Evolutionary conservation across 345 rosid species (phyloP), one percentile per base, ranked within the genome.

Genomic region (Bruguiera sexangula): DNA sequence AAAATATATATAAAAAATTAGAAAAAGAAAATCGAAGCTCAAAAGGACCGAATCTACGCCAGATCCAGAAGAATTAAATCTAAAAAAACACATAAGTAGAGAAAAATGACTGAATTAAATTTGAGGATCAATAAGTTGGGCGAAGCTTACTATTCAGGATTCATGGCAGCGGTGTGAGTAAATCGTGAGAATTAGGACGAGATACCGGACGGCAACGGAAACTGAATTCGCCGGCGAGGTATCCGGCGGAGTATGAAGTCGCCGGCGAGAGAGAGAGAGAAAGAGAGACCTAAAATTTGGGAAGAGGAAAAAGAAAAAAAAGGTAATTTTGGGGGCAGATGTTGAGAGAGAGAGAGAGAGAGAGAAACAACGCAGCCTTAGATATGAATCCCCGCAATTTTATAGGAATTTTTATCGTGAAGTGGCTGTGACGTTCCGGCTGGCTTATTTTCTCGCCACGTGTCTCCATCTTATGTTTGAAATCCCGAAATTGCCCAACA

Each of bases 111-210:
- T 19, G 29, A 67, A 24, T 10, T n/a, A 53, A 30, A 22, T 27
- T 8, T 26, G 52, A 22, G 51, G 63, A 18, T 46, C 13, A 22
- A 30, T 3, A 64, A 51, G 60, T 43, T 6, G 22, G 60, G 62
- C 19, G 50, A 70, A 70, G 63, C 80, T 87, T 88, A 94, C 98
- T 94, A 94, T 86, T 94, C 98, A 67, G 91, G 89, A 87, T 88
- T 94, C 98, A 94, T 94, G 86, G 55, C 76, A 69, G 83, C 9
- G 76, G 34, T 22, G 73, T 60, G 59, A 69, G 34, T 52, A 69
- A 71, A 68, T 52, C 70, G 39, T 67, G 37, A 70, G 78, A 74
- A 61, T 53, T 46, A 3, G 66, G 32, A 34, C 34, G 19, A 53
- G 61, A 65, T 30, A 24, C n/a, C 34, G 67, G 30, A 50, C 66